These are phyloP conservation scores for Phytophthora quininea DNA, from an alignment of 352 stramenopile genomes.

Conservation along the genomic window DNA sequence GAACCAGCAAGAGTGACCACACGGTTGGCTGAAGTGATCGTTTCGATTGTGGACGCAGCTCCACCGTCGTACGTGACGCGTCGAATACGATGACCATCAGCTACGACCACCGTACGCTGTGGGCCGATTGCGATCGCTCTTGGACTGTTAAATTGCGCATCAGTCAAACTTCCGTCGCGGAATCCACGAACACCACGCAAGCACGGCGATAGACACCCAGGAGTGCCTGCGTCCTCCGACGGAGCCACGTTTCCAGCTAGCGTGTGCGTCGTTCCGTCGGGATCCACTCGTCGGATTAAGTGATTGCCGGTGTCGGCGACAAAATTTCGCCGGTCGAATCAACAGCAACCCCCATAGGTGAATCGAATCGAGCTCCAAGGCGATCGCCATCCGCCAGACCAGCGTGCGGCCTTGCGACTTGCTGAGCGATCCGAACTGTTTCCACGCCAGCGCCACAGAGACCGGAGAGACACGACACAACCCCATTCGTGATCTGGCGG, in stretches of 20 bases:
- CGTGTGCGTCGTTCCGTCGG: constrained; percentile 63
- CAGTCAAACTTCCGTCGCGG: constrained; percentile 86
- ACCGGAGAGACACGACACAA: constrained; percentile 89
- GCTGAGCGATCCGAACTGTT: constrained; percentile 41
- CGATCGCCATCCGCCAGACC: constrained; percentile 90
- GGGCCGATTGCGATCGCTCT: constrained; percentile 88
- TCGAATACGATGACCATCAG: constrained; percentile 90
- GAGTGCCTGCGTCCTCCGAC: constrained; percentile 66
- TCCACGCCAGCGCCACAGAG: constrained; percentile 85
- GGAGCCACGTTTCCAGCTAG: constrained; percentile 64
- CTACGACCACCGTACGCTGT: constrained; percentile 87
- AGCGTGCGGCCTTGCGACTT: constrained; percentile 65
- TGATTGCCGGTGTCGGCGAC: constrained; percentile 97
- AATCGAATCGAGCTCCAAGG: constrained; percentile 89
- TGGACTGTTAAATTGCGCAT: constrained; percentile 93
- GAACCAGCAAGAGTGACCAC: constrained; percentile 94
- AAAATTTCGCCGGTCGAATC: constrained; percentile 77
- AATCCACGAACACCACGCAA: constrained; percentile 88
- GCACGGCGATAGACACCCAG: constrained; percentile 91
- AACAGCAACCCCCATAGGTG: constrained; percentile 89
- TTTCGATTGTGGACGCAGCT: constrained; percentile 62
- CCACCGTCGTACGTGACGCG: constrained; percentile 78
- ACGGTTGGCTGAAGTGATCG: constrained; percentile 62
- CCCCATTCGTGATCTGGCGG: constrained; percentile 61
- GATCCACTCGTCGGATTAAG: constrained; percentile 88